Percentiles rank a stretch among this genome's conserved stretches.
Conservation (phyloP, 164 flowering plant species). For the Saururus chinensis region DNA sequence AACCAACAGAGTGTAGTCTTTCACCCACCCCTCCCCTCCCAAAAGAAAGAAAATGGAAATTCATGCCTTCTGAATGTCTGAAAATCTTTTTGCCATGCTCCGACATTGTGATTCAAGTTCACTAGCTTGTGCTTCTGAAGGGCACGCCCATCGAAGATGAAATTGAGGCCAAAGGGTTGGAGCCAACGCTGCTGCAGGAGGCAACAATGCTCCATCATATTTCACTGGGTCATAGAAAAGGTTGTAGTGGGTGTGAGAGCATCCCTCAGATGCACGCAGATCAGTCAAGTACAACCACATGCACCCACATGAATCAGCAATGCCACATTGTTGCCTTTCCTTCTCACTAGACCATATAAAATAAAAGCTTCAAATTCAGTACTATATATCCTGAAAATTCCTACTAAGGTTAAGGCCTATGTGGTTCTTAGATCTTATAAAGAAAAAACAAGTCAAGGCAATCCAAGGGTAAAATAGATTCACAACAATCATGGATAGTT, state of each 20-base stretch:
- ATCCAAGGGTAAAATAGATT: too few species aligned
- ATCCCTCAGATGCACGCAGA: conserved; percentile 61
- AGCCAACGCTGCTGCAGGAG: conserved; percentile 97
- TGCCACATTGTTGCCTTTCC: conserved; percentile 72
- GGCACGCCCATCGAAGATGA: conserved; percentile 96
- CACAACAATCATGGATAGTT: too few species aligned
- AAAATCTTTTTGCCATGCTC: conserved; percentile 37
- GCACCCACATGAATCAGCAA: conserved; percentile 75
- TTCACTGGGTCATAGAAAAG: conserved; percentile 69
- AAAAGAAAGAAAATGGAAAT: not conserved
- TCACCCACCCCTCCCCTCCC: too few species aligned
- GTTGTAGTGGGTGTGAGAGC: conserved; percentile 71
- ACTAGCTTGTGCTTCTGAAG: conserved; percentile 70
- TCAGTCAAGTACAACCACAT: conserved; percentile 74
- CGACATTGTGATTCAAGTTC: conserved; percentile 71
- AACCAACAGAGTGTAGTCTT: not conserved
- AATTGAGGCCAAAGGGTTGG: conserved; percentile 97
- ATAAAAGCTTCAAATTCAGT: not conserved
- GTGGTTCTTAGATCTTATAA: not conserved
- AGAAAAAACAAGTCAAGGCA: too few species aligned
- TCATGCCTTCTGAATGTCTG: conserved; percentile 67
- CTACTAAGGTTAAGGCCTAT: too few species aligned
- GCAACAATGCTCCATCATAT: conserved; percentile 54
- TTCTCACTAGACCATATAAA: conserved; percentile 52
- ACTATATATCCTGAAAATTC: not conserved